Percentiles rank a stretch among this genome's conserved stretches.
phyloP scores from a whole-genome alignment of 2,329 filamentous ascomycete genomes.

The Colletotrichum sp. region DNA sequence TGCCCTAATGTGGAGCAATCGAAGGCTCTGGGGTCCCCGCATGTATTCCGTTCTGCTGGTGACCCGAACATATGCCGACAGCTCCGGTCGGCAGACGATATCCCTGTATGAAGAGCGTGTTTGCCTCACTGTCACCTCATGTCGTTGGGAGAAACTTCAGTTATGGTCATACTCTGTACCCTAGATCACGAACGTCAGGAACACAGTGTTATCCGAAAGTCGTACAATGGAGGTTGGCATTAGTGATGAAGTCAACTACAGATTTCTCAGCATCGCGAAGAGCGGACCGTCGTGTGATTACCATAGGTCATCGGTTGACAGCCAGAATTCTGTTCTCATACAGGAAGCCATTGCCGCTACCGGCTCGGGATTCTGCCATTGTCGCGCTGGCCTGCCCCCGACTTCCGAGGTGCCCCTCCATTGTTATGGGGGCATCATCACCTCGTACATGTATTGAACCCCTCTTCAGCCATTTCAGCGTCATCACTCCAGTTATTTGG shows the following conservation, averaged over 20 bases:
- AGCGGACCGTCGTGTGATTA: not conserved
- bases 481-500: not conserved
- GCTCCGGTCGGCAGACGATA: not conserved
- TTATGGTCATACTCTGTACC: not conserved
- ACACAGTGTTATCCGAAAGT: not conserved
- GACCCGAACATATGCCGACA: slow-evolving; percentile 4
- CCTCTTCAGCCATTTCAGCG: not conserved
- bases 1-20: not conserved
- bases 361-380: not conserved
- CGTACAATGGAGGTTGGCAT: not conserved
- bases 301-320: too few relatives aligned
- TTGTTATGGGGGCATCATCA: not conserved
- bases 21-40: slow-evolving; percentile 8
- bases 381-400: too few relatives aligned
- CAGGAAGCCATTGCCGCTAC: too few relatives aligned
- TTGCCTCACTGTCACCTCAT: not conserved
- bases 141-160: not conserved
- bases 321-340: not conserved
- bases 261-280: not conserved
- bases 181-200: not conserved
- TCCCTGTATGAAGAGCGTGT: not conserved
- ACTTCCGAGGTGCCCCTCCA: not conserved
- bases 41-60: not conserved
- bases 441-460: not conserved
- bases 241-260: not conserved